These are phyloP conservation scores for Botrytis hyacinthi DNA, from an alignment of 2,329 filamentous ascomycete species.

Conservation along the genomic window DNA sequence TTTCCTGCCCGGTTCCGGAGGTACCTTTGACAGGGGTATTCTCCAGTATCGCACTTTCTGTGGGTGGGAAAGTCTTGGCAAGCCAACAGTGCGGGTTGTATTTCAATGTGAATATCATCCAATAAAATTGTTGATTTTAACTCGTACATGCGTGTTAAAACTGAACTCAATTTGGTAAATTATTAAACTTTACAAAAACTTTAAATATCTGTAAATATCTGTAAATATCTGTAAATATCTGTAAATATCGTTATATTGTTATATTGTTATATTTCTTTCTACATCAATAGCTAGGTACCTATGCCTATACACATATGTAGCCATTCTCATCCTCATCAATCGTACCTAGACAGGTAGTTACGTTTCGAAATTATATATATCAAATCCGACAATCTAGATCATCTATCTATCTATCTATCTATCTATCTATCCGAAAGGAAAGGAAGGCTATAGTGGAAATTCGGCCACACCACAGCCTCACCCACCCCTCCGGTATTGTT, in stretches of 20 bases:
- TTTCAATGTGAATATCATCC: neutral
- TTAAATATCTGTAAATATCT: no score
- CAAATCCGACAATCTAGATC: neutral
- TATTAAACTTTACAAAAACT: neutral
- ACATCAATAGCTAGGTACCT: no score
- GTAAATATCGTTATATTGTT: neutral
- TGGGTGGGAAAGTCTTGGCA: neutral
- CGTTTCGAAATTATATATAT: neutral
- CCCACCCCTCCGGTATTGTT: neutral
- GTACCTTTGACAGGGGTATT: conserved; percentile 14
- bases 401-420: neutral
- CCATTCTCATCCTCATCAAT: no score
- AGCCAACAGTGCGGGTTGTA: conserved; percentile 3
- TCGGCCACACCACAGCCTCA: conserved; percentile 7
- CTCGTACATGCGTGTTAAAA: neutral
- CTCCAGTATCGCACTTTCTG: conserved; percentile 8
- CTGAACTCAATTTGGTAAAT: neutral
- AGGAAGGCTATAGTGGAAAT: neutral
- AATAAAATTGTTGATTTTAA: neutral
- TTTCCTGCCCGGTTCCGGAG: conserved; percentile 17
- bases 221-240: neutral
- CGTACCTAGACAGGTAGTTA: no score
- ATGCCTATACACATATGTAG: neutral
- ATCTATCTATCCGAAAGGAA: conserved; percentile 1
- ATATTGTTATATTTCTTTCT: neutral